Evolutionary conservation across 108 stramenopile genomes (phyloP), one percentile per base, ranked within the genome.

Genomic region (Cylindrotheca closterium): DNA sequence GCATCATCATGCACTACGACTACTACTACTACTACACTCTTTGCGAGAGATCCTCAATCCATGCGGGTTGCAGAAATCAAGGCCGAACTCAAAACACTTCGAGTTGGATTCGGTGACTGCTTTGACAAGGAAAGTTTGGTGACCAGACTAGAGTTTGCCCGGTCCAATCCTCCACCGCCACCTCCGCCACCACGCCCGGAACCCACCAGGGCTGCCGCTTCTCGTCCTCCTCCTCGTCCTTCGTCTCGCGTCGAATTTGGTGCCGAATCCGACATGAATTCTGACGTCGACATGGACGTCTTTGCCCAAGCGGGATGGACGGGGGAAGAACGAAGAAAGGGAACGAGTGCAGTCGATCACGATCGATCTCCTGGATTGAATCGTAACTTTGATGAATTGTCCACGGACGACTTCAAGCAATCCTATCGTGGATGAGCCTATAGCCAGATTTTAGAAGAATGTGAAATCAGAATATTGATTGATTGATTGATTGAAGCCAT

Each of bases 61-160:
- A 42, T 42, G 37, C 37, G 37, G 7, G 37, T 42, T 15, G 15
- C 7, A 10, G 84, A 82, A 46, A 79, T 86, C 18, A 53, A 78
- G 58, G 56, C 33, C 7, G 86, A 87, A 58, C 50, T 87, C 22
- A 74, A 74, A 34, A 51, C 60, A 47, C 49, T 53, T 4, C 63
- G 60, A 10, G 71, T 82, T 10, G 59, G 58, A 2, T 82, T 56
- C 68, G 57, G 60, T 0, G 86, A 87, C 67, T 87, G 86, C 51
- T 87, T 87, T 51, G 86, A 87, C 55, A 69, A 74, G 48, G 86
- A 87, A 23, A 84, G 83, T 71, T 46, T 87, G 30, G 60, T 65
- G 29, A 59, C 68, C 53, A 60, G 81, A 48, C 51, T 84, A 23
- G 17, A 65, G 3, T 75, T 80, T 51, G 80, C 86, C 0, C 55